phyloP scores from a whole-genome alignment of 1,284 basidiomycete species.

The Leccinum solheimii region DNA sequence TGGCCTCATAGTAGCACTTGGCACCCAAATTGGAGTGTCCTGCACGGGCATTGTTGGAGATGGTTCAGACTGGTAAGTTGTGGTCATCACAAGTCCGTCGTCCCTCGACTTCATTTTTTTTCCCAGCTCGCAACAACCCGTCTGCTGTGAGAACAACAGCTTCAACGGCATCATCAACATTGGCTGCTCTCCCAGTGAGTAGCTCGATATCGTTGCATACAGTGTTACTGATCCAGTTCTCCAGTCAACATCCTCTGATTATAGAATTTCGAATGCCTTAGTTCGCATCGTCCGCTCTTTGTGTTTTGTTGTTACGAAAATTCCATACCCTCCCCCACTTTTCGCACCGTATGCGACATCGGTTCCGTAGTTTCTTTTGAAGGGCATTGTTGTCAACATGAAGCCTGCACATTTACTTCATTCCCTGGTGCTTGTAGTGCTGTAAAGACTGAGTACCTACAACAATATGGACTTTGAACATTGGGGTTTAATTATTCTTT shows the following conservation, averaged over 20 bases:
- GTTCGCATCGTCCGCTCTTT: slow-evolving; percentile 24
- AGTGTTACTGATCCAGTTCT: slow-evolving; percentile 2
- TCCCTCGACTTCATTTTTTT: neutral
- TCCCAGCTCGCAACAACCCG: slow-evolving; percentile 40
- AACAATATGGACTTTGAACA: neutral
- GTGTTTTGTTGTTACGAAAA: slow-evolving; percentile 2
- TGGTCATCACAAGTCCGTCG: fast-evolving
- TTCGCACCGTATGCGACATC: neutral
- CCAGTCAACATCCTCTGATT: slow-evolving; percentile 38
- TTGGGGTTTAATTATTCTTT: neutral
- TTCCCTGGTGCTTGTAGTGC: neutral
- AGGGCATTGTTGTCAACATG: neutral
- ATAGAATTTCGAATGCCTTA: slow-evolving; percentile 16
- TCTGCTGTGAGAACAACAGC: slow-evolving; percentile 45
- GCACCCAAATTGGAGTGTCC: slow-evolving; percentile 32
- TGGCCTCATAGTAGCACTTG: neutral
- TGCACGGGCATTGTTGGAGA: slow-evolving; percentile 40
- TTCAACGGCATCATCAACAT: slow-evolving; percentile 45
- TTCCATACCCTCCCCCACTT: slow-evolving; percentile 18
- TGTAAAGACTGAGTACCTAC: neutral
- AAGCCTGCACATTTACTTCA: neutral
- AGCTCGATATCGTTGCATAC: fast-evolving
- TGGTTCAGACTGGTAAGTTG: slow-evolving; percentile 38
- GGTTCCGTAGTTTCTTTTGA: neutral
- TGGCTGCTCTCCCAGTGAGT: slow-evolving; percentile 48